Conservation (phyloP, 202 grass and related monocot genomes). For the Cymbopogon flexuosus region DNA sequence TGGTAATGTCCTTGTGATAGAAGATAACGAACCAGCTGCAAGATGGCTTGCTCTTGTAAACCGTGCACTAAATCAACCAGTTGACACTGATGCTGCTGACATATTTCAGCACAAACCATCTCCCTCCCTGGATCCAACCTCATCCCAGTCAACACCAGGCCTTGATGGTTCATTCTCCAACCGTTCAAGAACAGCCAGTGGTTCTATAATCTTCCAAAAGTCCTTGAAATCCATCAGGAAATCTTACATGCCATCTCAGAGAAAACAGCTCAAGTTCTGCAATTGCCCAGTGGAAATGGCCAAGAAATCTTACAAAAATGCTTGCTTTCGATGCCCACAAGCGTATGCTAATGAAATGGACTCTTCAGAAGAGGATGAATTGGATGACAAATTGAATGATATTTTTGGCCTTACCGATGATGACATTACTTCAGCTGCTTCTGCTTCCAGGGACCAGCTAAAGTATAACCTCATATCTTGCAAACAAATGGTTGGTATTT, state of each 20-base stretch:
- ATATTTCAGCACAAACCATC: constrained; percentile 46
- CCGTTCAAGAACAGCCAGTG: constrained; percentile 45
- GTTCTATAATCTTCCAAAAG: constrained; percentile 80
- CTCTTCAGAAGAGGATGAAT: constrained; percentile 76
- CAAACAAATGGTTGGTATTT: constrained; percentile 97
- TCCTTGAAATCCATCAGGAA: constrained; percentile 77
- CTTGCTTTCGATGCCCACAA: constrained; percentile 67
- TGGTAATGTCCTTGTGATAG: constrained; percentile 93
- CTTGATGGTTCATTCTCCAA: constrained; percentile 48
- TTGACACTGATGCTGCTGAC: constrained; percentile 42
- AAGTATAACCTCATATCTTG: constrained; percentile 79
- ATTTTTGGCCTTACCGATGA: constrained; percentile 37
- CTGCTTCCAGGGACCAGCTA: constrained; percentile 49
- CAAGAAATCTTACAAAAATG: constrained; percentile 75
- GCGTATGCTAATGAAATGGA: constrained; percentile 53
- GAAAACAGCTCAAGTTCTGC: constrained; percentile 69
- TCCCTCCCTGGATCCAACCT: constrained; percentile 40
- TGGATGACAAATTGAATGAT: constrained; percentile 39
- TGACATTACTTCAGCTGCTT: constrained; percentile 34
- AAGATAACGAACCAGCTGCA: constrained; percentile 87
- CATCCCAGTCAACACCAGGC: constrained; percentile 41
- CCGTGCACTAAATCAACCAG: constrained; percentile 51
- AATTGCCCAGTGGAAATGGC: constrained; percentile 70
- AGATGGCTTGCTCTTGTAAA: constrained; percentile 93
- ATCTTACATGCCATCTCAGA: constrained; percentile 61